Percentiles rank a stretch among this genome's conserved stretches.
Conservation (phyloP, 306 rosid species). For the Rosa multiflora region DNA sequence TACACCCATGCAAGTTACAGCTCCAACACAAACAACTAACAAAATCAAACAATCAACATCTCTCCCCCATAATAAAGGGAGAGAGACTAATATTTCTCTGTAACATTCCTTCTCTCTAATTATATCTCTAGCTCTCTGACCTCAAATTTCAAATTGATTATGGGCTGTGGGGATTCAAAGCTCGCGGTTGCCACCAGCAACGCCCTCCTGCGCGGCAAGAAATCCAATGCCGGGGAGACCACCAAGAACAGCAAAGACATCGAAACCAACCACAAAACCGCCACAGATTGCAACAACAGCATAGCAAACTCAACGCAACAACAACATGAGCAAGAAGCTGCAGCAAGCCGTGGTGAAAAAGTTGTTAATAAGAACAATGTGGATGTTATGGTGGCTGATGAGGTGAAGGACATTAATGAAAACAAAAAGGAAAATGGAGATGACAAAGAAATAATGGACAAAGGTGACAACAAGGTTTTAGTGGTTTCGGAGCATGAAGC, state of each 20-base stretch:
- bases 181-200: slow-evolving; percentile 58
- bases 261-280: slow-evolving; percentile 18
- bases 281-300: slow-evolving; percentile 14
- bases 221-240: slow-evolving; percentile 25
- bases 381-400: neutral
- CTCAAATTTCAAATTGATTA: slow-evolving; percentile 22
- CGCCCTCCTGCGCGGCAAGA: slow-evolving; percentile 49
- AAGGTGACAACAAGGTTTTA: slow-evolving; percentile 2
- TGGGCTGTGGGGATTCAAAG: slow-evolving; percentile 91
- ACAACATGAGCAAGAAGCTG: neutral
- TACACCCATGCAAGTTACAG: slow-evolving; percentile 28
- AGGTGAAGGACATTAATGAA: slow-evolving; percentile 23
- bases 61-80: slow-evolving; percentile 21
- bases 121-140: neutral
- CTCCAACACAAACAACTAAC: slow-evolving; percentile 24
- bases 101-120: neutral
- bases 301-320: neutral
- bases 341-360: neutral
- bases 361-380: neutral
- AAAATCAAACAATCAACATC: slow-evolving; percentile 17
- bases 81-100: neutral
- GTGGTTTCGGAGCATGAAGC: slow-evolving; percentile 8
- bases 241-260: slow-evolving; percentile 29
- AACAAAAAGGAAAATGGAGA: slow-evolving; percentile 10
- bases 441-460: slow-evolving; percentile 11